Evolutionary conservation across 2,329 filamentous ascomycete species (phyloP).

Genomic region (Cladosporium austrohemisphaericum): DNA sequence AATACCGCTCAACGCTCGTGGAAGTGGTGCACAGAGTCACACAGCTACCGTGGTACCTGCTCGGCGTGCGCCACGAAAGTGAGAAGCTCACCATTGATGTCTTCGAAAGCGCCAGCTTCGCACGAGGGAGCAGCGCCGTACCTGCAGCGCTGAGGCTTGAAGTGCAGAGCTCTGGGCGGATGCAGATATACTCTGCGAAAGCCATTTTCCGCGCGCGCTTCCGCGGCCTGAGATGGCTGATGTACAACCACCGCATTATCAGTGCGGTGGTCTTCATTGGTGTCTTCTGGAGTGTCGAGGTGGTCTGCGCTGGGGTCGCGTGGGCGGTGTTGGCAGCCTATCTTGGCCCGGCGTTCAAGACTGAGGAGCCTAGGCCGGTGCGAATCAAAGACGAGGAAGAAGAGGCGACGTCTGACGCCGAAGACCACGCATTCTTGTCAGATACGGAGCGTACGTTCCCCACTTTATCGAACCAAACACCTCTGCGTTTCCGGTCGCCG

Average conservation of each 20-base stretch:
- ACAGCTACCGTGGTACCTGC: slow-evolving; percentile 65
- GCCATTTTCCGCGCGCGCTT: slow-evolving; percentile 72
- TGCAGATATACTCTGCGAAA: slow-evolving; percentile 72
- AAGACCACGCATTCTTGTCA: slow-evolving; percentile 33
- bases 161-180: slow-evolving; percentile 60
- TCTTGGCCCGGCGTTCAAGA: slow-evolving; percentile 25
- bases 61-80: slow-evolving; percentile 62
- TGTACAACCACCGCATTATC: slow-evolving; percentile 76
- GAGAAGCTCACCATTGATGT: slow-evolving; percentile 64
- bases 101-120: slow-evolving; percentile 70
- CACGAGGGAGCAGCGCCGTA: slow-evolving; percentile 49
- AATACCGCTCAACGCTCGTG: slow-evolving; percentile 70
- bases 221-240: slow-evolving; percentile 71
- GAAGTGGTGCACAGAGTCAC: slow-evolving; percentile 58
- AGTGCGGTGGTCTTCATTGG: slow-evolving; percentile 66
- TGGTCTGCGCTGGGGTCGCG: slow-evolving; percentile 61
- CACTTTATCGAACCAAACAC: slow-evolving; percentile 42
- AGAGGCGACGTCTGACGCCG: slow-evolving; percentile 16
- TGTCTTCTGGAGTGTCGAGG: slow-evolving; percentile 73
- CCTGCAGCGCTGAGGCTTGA: slow-evolving; percentile 60
- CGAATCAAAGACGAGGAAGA: slow-evolving; percentile 25
- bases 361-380: slow-evolving; percentile 17
- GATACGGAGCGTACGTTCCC: slow-evolving; percentile 50
- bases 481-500: slow-evolving; percentile 32
- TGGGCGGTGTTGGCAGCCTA: slow-evolving; percentile 57